Percentiles rank a stretch among this genome's conserved stretches.
These are phyloP conservation scores for Lipomyces yamadae DNA, from an alignment of 805 yeast genomes.

Conservation along the genomic window DNA sequence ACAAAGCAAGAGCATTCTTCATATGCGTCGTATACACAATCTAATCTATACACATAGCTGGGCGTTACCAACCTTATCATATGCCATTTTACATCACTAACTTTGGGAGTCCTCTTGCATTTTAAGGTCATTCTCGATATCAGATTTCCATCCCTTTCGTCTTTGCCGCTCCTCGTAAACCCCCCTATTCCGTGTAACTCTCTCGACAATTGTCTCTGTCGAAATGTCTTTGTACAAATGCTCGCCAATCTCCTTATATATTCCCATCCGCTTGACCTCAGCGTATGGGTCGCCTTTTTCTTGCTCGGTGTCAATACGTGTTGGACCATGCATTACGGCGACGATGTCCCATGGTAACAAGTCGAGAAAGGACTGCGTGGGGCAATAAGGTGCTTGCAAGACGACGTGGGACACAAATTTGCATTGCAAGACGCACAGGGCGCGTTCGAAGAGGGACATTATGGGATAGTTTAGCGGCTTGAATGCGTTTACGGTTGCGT, in stretches of 20 bases:
- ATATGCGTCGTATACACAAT: neutral
- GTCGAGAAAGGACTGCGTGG: conserved; percentile 51
- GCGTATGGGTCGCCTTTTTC: conserved; percentile 47
- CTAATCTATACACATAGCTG: neutral
- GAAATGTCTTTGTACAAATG: conserved; percentile 70
- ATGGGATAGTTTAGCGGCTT: conserved; percentile 75
- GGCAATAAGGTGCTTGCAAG: conserved; percentile 67
- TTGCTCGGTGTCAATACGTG: conserved; percentile 40
- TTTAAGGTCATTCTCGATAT: conserved; percentile 50
- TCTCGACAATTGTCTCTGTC: conserved; percentile 69
- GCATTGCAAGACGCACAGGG: conserved; percentile 87
- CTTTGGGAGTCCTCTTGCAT: conserved; percentile 3
- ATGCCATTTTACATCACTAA: neutral
- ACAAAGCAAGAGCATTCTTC: neutral
- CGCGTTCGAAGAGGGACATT: conserved; percentile 85
- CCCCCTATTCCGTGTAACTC: conserved; percentile 71
- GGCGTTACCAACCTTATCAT: too few relatives aligned
- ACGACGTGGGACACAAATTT: conserved; percentile 58
- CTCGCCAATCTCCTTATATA: conserved; percentile 52
- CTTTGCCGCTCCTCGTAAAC: conserved; percentile 85
- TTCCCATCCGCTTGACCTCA: conserved; percentile 44
- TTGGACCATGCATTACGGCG: conserved; percentile 62
- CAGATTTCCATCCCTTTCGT: conserved; percentile 81
- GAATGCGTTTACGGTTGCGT: conserved; percentile 56
- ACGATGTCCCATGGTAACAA: conserved; percentile 46